phyloP scores from a whole-genome alignment of 495 filamentous ascomycete species.

The Cladorrhinum samala region DNA sequence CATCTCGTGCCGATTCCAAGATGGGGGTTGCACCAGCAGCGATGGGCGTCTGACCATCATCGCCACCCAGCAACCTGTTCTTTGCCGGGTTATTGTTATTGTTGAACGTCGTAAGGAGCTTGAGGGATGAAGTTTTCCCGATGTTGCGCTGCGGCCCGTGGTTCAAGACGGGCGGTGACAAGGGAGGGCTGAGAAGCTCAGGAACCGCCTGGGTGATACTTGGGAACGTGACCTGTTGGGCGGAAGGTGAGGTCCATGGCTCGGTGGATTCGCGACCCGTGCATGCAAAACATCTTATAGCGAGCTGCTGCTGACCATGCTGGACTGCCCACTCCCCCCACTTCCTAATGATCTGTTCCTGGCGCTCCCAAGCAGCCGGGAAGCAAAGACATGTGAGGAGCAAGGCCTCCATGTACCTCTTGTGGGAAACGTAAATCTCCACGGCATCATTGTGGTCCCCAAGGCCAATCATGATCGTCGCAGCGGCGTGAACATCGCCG shows the following conservation, averaged over 20 bases:
- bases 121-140: constrained; percentile 77
- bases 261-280: constrained; percentile 67
- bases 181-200: constrained; percentile 53
- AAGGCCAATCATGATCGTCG: constrained; percentile 83
- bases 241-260: constrained; percentile 78
- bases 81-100: constrained; percentile 52
- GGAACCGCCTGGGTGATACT: constrained; percentile 41
- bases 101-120: constrained; percentile 86
- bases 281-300: constrained; percentile 87
- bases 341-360: constrained; percentile 78
- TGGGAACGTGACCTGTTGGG: constrained; percentile 59
- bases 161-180: constrained; percentile 46
- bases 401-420: constrained; percentile 84
- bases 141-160: constrained; percentile 51
- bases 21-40: constrained; percentile 81
- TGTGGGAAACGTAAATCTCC: constrained; percentile 91
- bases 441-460: constrained; percentile 92
- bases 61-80: constrained; percentile 63
- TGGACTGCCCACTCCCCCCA: constrained; percentile 93
- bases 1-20: constrained; percentile 72
- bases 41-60: constrained; percentile 69
- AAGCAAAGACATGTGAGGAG: constrained; percentile 70
- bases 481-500: constrained; percentile 86
- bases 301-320: constrained; percentile 79
- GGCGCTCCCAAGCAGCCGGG: constrained; percentile 79